Evolutionary conservation across 306 rosid genomes (phyloP).

Genomic region (Sindora glabra): DNA sequence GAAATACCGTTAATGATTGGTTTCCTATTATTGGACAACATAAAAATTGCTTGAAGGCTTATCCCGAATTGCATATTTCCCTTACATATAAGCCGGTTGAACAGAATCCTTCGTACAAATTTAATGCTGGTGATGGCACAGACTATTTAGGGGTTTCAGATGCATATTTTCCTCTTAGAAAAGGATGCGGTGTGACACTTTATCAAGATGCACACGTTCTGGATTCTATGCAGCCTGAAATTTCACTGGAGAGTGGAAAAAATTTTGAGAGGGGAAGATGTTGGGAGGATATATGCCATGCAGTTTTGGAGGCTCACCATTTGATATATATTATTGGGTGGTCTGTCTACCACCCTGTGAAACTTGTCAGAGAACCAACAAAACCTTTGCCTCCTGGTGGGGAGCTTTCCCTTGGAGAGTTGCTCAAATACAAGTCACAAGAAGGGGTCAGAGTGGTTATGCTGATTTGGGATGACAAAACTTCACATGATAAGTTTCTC

Average conservation of each 20-base stretch:
- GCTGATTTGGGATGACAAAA: constrained; percentile 70
- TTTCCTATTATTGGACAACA: constrained; percentile 44
- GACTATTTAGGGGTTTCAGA: constrained; percentile 36
- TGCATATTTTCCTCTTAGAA: constrained; percentile 56
- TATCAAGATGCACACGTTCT: constrained; percentile 76
- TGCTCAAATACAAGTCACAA: constrained; percentile 67
- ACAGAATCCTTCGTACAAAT: constrained; percentile 13
- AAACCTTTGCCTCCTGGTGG: constrained; percentile 57
- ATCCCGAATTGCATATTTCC: constrained; percentile 57
- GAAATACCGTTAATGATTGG: constrained; percentile 47
- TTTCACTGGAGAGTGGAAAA: constrained; percentile 44
- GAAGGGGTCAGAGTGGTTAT: constrained; percentile 62
- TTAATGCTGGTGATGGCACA: constrained; percentile 3
- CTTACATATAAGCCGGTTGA: constrained; percentile 35
- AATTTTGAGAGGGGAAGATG: constrained; percentile 35
- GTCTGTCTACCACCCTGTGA: constrained; percentile 52
- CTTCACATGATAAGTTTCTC: constrained; percentile 67
- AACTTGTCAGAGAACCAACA: constrained; percentile 61
- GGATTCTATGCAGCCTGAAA: constrained; percentile 41
- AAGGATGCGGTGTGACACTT: constrained; percentile 57
- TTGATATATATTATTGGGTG: constrained; percentile 55
- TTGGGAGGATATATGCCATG: constrained; percentile 77
- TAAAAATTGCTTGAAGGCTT: constrained; percentile 39
- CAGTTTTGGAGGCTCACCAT: constrained; percentile 66
- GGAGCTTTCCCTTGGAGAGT: constrained; percentile 59